A percentile compares a stretch with the other conserved stretches of the same genome.
These are phyloP conservation scores for Lotus japonicus DNA, from an alignment of 306 rosid genomes.

Conservation along the genomic window DNA sequence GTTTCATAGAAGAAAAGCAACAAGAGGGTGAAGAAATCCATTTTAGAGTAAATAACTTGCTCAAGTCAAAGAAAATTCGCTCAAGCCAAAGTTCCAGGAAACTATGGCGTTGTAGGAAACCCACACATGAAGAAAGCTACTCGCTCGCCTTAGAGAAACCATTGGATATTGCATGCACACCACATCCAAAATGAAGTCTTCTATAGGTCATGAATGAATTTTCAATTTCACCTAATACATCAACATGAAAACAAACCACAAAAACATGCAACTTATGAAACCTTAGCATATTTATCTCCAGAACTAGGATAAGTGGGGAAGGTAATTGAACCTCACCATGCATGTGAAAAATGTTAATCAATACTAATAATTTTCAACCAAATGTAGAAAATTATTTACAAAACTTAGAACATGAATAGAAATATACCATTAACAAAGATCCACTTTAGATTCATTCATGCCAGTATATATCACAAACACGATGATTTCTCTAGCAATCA, in stretches of 20 bases:
- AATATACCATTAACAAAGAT: slow-evolving; percentile 55
- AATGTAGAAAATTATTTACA: background rate
- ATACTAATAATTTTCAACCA: background rate
- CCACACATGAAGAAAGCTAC: too few species aligned
- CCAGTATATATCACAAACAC: slow-evolving; percentile 48
- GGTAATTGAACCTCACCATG: slow-evolving; percentile 68
- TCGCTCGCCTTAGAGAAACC: slow-evolving; percentile 74
- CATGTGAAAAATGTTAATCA: slow-evolving; percentile 31
- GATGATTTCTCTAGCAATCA: slow-evolving; percentile 44
- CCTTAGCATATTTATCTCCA: too few species aligned
- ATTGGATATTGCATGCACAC: slow-evolving; percentile 65
- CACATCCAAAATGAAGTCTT: slow-evolving; percentile 87
- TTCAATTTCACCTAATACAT: slow-evolving; percentile 51
- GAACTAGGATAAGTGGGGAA: too few species aligned
- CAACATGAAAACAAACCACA: too few species aligned
- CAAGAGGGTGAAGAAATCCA: too few species aligned
- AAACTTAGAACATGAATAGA: background rate
- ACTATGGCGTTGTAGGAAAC: too few species aligned
- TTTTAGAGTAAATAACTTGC: too few species aligned
- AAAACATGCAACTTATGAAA: too few species aligned
- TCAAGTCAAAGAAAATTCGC: too few species aligned
- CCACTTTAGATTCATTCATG: slow-evolving; percentile 53
- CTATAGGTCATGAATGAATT: slow-evolving; percentile 31
- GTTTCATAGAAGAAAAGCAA: too few species aligned
- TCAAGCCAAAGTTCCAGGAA: too few species aligned